Conservation (phyloP, 1,284 basidiomycete species). For the Phellinidium pouzarii region DNA sequence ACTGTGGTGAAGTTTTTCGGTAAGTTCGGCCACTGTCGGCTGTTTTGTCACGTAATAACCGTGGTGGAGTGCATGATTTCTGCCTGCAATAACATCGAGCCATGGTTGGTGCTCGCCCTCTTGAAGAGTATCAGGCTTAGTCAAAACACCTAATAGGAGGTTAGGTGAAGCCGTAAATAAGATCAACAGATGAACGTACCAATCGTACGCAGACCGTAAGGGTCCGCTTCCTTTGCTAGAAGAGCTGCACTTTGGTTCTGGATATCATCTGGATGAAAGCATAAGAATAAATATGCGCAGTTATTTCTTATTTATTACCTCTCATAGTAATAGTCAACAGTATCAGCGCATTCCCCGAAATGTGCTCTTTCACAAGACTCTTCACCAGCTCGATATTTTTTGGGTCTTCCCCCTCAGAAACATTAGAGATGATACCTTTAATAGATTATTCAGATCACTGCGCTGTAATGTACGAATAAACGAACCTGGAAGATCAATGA, state of each 20-base stretch:
- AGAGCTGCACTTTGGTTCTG: slow-evolving; percentile 36
- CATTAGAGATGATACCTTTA: slow-evolving; percentile 32
- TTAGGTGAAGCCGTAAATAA: too few relatives aligned
- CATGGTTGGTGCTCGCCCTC: slow-evolving; percentile 21
- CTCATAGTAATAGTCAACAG: slow-evolving; percentile 36
- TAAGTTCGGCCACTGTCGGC: slow-evolving; percentile 29
- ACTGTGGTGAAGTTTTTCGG: slow-evolving; percentile 21
- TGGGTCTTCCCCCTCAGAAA: slow-evolving; percentile 22
- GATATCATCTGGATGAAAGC: slow-evolving; percentile 31
- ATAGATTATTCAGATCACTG: not conserved
- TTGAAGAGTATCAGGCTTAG: slow-evolving; percentile 32
- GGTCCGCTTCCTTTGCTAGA: slow-evolving; percentile 30
- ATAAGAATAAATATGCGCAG: not conserved
- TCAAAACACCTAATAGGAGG: slow-evolving; percentile 36
- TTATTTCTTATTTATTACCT: slow-evolving; percentile 22
- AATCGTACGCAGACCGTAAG: slow-evolving; percentile 30
- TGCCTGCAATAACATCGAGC: slow-evolving; percentile 31
- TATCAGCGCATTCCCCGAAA: slow-evolving; percentile 33
- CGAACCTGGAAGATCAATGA: slow-evolving; percentile 42
- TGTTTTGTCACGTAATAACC: slow-evolving; percentile 35
- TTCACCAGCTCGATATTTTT: slow-evolving; percentile 31
- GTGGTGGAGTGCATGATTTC: slow-evolving; percentile 27
- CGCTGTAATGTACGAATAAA: not conserved
- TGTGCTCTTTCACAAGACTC: slow-evolving; percentile 31
- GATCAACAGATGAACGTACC: slow-evolving; percentile 25